phyloP scores from a whole-genome alignment of 805 yeast species.

The Lipomyces starkeyi region DNA sequence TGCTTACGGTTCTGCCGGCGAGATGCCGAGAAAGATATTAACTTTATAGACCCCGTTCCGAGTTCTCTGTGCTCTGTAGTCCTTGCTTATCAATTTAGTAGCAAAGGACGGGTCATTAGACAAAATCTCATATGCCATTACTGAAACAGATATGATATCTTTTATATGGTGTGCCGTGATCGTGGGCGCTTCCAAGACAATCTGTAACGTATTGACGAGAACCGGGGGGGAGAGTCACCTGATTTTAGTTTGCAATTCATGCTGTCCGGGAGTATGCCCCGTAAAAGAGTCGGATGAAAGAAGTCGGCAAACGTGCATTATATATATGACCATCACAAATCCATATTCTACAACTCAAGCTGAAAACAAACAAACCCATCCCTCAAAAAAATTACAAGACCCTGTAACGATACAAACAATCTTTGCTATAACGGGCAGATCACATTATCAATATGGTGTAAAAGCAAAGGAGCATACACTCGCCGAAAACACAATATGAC shows the following conservation, averaged over 20 bases:
- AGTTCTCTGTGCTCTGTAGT: not conserved
- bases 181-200: no score
- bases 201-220: not conserved
- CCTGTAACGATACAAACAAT: not conserved
- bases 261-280: not conserved
- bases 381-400: not conserved
- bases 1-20: no score
- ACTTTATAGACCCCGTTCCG: no score
- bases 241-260: not conserved
- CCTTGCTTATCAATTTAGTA: not conserved
- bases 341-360: not conserved
- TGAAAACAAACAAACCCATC: not conserved
- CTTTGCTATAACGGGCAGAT: not conserved
- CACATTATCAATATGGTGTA: not conserved
- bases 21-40: no score
- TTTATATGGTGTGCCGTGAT: not conserved
- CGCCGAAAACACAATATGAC: not conserved
- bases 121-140: not conserved
- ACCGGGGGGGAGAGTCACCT: not conserved
- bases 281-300: not conserved
- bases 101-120: not conserved
- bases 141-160: not conserved
- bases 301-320: not conserved
- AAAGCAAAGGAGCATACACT: no score
- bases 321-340: not conserved